Evolutionary conservation across 805 yeast genomes (phyloP), one percentile per base, ranked within the genome.

Genomic region (Metschnikowia proteae): DNA sequence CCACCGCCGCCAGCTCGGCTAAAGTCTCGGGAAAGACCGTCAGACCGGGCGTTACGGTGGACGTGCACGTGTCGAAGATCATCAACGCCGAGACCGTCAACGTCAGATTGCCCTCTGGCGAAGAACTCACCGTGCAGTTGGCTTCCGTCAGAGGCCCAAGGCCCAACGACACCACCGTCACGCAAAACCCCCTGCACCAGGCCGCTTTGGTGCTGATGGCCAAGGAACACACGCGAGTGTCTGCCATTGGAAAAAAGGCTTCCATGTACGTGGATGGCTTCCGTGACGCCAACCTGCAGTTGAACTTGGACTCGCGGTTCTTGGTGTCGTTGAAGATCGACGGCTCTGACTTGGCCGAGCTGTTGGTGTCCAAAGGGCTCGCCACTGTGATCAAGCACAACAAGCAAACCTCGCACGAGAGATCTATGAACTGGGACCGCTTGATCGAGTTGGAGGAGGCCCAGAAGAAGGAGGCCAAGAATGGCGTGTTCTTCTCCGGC

Each of bases 351-450:
- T 70, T 88, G 34, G 80, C 88, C 6, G 80, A 81, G 56, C 57
- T 70, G 30, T 63, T 88, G 45, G 85, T 88, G 17, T 64, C 74
- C 28, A 74, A 69, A 50, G 96, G 96, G 6, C 81, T 71, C 65
- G 95, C 91, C 11, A 70, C 84, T n/a, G 96, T 88, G 25, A 75
- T 86, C 49, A 81, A 81, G 62, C 95, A 87, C 67, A 82, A 84
- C 61, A 83, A 83, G 66, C 88, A 84, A 50, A 86, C 84, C 40
- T 68, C 75, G 9, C 75, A 75, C 35, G 88, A 83, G 59, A 76
- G 88, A 56, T 82, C 94, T 2, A 76, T 82, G 30, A 78, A 81
- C 57, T 88, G 96, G 92, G 96, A 88, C 61, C 75, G 75, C 43
- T 73, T 88, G 48, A 66, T 86, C 39, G 95, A 86, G 60, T 72